Percentiles rank a stretch among this genome's conserved stretches.
These are phyloP conservation scores for Xylariomycetidae sp. DNA, from an alignment of 2,329 filamentous ascomycete species.

Conservation along the genomic window DNA sequence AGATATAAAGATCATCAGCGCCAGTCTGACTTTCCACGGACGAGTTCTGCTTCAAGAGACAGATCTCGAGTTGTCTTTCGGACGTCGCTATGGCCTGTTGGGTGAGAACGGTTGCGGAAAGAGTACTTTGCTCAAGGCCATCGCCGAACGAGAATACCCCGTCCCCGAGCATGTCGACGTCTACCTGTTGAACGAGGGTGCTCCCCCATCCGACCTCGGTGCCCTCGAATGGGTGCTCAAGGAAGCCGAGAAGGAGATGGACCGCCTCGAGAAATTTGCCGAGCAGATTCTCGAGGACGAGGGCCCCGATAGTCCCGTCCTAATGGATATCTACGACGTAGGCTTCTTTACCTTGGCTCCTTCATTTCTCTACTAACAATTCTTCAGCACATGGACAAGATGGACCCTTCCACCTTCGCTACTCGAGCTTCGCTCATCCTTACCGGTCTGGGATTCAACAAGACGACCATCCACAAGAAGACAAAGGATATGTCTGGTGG, in stretches of 20 bases:
- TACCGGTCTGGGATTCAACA: conserved; percentile 99
- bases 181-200: conserved; percentile 96
- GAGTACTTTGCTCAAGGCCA: conserved; percentile 94
- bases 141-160: conserved; percentile 88
- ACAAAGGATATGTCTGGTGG: conserved; percentile 99
- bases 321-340: conserved; percentile 96
- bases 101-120: conserved; percentile 99
- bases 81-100: conserved; percentile 87
- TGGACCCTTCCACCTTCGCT: conserved; percentile 96
- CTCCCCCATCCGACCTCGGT: conserved; percentile 80
- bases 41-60: conserved; percentile 93
- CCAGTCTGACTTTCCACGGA: conserved; percentile 94
- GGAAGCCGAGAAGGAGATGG: conserved; percentile 90
- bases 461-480: conserved; percentile 95
- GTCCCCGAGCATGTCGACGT: conserved; percentile 97
- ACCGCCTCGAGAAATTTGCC: conserved; percentile 79
- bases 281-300: conserved; percentile 89
- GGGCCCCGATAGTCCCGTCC: conserved; percentile 82
- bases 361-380: background rate
- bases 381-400: conserved; percentile 88
- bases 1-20: conserved; percentile 95
- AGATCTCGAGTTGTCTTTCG: conserved; percentile 87
- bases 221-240: conserved; percentile 96
- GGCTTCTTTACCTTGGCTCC: conserved; percentile 28
- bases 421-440: conserved; percentile 94